A percentile compares a stretch with the other conserved stretches of the same genome.
phyloP scores from a whole-genome alignment of 2,329 filamentous ascomycete species.

The Blastomyces parvus region DNA sequence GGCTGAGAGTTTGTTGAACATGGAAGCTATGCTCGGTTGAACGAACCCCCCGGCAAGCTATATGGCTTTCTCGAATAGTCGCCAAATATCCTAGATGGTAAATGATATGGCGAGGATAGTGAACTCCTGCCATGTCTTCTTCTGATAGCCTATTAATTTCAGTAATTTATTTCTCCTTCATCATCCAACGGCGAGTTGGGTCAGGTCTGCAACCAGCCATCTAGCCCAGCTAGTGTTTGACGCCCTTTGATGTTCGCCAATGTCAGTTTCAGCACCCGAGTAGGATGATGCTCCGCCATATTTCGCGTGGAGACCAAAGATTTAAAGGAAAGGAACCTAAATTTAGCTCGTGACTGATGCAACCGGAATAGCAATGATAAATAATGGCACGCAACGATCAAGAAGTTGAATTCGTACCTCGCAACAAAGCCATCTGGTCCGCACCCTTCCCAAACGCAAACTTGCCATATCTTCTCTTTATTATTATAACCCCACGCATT shows the following conservation, averaged over 20 bases:
- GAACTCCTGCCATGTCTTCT: conserved; percentile 20
- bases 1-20: conserved; percentile 27
- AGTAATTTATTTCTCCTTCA: conserved; percentile 23
- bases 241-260: conserved; percentile 23
- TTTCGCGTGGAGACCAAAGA: conserved; percentile 29
- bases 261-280: conserved; percentile 29
- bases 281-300: conserved; percentile 23
- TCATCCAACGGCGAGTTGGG: conserved; percentile 30
- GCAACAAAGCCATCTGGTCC: conserved; percentile 31
- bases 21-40: conserved; percentile 22
- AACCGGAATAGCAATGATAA: not conserved
- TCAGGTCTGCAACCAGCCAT: conserved; percentile 28
- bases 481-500: conserved; percentile 33
- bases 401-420: conserved; percentile 21
- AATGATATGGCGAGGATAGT: conserved; percentile 32
- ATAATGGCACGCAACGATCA: not conserved
- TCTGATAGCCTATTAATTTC: conserved; percentile 18
- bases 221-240: conserved; percentile 18
- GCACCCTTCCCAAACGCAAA: conserved; percentile 21
- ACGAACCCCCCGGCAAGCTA: conserved; percentile 21
- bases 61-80: conserved; percentile 23
- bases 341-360: not conserved
- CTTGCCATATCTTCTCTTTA: conserved; percentile 21
- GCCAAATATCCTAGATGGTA: conserved; percentile 34
- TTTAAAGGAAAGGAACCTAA: conserved; percentile 16